Conservation (phyloP, 805 yeast genomes). For the Nakazawaea anatomiae region DNA sequence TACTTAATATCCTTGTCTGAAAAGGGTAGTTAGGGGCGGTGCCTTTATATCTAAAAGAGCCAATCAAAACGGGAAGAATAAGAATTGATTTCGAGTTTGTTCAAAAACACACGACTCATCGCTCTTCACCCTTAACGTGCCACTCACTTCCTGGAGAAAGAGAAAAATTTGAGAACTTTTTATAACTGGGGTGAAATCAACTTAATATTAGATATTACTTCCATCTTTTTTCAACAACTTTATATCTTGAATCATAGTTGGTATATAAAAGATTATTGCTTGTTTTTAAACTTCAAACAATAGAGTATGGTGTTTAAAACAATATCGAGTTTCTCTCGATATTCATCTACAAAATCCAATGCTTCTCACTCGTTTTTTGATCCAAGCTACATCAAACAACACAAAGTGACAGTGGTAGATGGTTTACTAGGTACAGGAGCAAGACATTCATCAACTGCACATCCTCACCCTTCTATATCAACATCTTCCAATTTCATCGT, state of each 20-base stretch:
- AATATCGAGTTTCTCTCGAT: constrained; percentile 20
- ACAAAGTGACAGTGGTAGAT: constrained; percentile 21
- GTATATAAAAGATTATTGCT: no score
- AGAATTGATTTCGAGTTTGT: neutral
- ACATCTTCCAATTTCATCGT: constrained; percentile 24
- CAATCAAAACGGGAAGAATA: neutral
- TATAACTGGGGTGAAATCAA: no score
- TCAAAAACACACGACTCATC: constrained; percentile 3
- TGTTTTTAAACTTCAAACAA: neutral
- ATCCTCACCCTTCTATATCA: constrained; percentile 19
- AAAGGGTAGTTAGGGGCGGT: no score
- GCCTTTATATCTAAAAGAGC: neutral
- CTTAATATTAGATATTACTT: no score
- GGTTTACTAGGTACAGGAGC: constrained; percentile 20
- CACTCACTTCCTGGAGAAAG: neutral
- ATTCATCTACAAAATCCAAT: constrained; percentile 11
- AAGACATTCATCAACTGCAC: constrained; percentile 14
- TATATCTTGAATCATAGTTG: no score
- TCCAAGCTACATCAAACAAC: constrained; percentile 26
- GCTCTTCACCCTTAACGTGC: neutral
- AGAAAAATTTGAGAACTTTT: no score
- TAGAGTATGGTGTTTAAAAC: constrained; percentile 23
- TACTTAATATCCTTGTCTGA: no score
- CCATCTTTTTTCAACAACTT: no score
- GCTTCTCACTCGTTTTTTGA: constrained; percentile 27